Percentiles rank a stretch among this genome's conserved stretches.
Conservation (phyloP, 192 early-diverging fungal genomes). For the Coemansia sp. region DNA sequence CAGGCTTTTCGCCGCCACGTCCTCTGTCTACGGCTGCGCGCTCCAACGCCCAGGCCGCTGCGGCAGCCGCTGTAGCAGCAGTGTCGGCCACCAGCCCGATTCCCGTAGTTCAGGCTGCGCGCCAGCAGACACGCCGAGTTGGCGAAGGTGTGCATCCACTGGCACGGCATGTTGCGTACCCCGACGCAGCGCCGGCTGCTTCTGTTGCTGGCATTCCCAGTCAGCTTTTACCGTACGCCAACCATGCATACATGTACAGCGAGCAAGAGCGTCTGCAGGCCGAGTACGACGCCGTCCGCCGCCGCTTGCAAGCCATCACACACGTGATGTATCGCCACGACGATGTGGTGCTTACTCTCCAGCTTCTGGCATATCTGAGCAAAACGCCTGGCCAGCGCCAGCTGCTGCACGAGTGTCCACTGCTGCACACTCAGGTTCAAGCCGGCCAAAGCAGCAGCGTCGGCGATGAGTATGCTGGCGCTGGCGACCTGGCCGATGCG, state of each 20-base stretch:
- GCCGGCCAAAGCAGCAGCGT: background rate
- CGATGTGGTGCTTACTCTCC: slow-evolving; percentile 78
- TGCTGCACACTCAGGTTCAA: slow-evolving; percentile 41
- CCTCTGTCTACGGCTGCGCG: slow-evolving; percentile 31
- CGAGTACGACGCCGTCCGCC: slow-evolving; percentile 37
- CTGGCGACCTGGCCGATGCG: slow-evolving; percentile 31
- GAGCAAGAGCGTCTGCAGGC: slow-evolving; percentile 50
- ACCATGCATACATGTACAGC: slow-evolving; percentile 44
- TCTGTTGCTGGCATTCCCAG: slow-evolving; percentile 11
- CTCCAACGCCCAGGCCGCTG: slow-evolving; percentile 43
- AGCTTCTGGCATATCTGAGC: slow-evolving; percentile 84
- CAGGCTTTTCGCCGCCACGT: slow-evolving; percentile 28
- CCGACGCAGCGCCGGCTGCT: slow-evolving; percentile 14
- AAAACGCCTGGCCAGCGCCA: slow-evolving; percentile 85
- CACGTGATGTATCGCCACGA: slow-evolving; percentile 75
- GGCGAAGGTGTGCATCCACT: slow-evolving; percentile 43
- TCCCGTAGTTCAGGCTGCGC: slow-evolving; percentile 17
- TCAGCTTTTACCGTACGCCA: slow-evolving; percentile 30
- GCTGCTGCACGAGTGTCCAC: slow-evolving; percentile 42
- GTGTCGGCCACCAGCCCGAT: slow-evolving; percentile 31
- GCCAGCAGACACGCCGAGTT: slow-evolving; percentile 34
- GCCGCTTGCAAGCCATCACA: slow-evolving; percentile 37
- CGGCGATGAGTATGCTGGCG: slow-evolving; percentile 23
- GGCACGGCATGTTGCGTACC: slow-evolving; percentile 37
- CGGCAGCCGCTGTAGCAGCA: slow-evolving; percentile 38